Evolutionary conservation across 306 rosid species (phyloP).

Genomic region (Begonia fuchsioides): DNA sequence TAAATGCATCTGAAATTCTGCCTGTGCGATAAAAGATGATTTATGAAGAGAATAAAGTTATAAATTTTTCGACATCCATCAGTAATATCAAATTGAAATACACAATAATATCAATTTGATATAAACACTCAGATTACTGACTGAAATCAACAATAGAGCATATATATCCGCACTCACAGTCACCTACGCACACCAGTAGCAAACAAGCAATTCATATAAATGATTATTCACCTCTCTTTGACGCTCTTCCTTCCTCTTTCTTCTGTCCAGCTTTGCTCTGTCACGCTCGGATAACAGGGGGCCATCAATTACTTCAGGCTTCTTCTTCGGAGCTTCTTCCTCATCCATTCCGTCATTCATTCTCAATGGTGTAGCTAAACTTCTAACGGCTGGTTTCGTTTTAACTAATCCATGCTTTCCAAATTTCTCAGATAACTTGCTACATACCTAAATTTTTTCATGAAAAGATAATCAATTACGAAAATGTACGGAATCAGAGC

Average conservation of each 20-base stretch:
- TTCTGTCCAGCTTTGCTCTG: constrained; percentile 52
- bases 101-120: no score
- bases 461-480: no score
- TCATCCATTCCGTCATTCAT: constrained; percentile 94
- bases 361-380: constrained; percentile 77
- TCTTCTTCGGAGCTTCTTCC: constrained; percentile 58
- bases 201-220: neutral
- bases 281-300: constrained; percentile 84
- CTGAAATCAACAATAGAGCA: no score
- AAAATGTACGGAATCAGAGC: neutral
- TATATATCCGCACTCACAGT: no score
- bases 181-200: no score
- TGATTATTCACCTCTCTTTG: constrained; percentile 70
- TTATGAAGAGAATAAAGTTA: no score
- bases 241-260: constrained; percentile 88
- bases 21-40: constrained; percentile 24
- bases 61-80: neutral
- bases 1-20: constrained; percentile 70
- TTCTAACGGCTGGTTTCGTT: constrained; percentile 59
- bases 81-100: no score
- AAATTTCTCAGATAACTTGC: constrained; percentile 60
- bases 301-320: constrained; percentile 73
- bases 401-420: constrained; percentile 89
- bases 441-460: constrained; percentile 41
- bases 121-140: no score